Evolutionary conservation across 2,329 filamentous ascomycete genomes (phyloP).

Genomic region (Phaeosphaeriaceae sp.): DNA sequence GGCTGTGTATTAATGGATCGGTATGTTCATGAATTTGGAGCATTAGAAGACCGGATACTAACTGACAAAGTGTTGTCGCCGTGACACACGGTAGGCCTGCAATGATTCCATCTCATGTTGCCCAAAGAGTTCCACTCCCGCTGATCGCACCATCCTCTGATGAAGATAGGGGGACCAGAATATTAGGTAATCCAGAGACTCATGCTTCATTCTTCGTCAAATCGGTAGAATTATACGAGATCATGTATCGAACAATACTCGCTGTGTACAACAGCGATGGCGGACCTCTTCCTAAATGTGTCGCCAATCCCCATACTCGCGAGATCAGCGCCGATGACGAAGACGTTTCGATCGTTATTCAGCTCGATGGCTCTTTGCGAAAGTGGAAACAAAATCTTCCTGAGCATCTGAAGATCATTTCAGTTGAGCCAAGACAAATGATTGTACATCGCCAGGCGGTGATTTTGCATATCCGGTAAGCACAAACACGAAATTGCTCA

Average conservation of each 20-base stretch:
- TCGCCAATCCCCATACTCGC: background rate
- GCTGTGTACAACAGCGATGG: background rate
- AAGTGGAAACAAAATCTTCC: background rate
- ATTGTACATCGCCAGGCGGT: background rate
- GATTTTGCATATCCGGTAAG: background rate
- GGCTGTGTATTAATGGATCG: conserved; percentile 18
- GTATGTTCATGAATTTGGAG: background rate
- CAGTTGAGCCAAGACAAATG: background rate
- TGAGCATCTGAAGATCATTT: background rate
- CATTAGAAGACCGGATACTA: background rate
- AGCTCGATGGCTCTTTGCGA: background rate
- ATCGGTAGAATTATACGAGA: background rate
- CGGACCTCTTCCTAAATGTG: background rate
- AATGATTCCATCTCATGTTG: conserved; percentile 7
- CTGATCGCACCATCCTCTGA: background rate
- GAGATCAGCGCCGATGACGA: background rate
- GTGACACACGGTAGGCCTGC: conserved; percentile 22
- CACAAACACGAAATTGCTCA: background rate
- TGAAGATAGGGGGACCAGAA: background rate
- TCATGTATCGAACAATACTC: background rate
- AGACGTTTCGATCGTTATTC: background rate
- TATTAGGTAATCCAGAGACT: background rate
- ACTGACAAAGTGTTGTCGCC: conserved; percentile 6
- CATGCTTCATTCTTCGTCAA: background rate
- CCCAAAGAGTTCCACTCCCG: background rate